A percentile compares a stretch with the other conserved stretches of the same genome.
Evolutionary conservation across 139 green algal genomes (phyloP).

Genomic region (Microglena sp.): DNA sequence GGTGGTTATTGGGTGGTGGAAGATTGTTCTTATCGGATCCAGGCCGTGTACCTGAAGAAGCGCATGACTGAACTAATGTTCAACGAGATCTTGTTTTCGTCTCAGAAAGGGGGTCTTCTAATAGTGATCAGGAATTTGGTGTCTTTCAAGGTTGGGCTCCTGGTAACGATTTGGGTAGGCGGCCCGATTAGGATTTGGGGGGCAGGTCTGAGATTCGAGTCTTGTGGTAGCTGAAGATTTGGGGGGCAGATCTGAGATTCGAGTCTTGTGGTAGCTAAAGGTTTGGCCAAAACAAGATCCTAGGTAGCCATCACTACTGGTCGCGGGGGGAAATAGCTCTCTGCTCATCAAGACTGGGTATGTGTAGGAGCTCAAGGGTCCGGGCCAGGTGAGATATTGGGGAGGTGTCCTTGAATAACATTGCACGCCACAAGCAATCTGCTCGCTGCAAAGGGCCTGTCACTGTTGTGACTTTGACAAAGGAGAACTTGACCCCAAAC

Average conservation of each 20-base stretch:
- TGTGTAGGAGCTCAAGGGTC: conserved; percentile 21
- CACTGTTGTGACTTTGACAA: conserved; percentile 23
- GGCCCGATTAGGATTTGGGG: background rate
- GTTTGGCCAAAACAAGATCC: background rate
- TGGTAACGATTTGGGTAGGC: background rate
- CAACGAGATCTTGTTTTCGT: too few species aligned
- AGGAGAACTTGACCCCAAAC: conserved; percentile 33
- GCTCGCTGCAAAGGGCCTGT: conserved; percentile 16
- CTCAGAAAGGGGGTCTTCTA: conserved; percentile 17
- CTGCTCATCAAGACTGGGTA: background rate
- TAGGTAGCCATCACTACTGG: background rate
- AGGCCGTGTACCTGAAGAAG: conserved; percentile 26
- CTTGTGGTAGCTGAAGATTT: background rate
- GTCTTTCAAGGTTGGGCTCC: background rate
- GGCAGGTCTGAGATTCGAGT: background rate
- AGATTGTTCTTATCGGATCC: background rate
- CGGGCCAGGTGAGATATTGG: conserved; percentile 24
- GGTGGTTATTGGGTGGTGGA: too few species aligned
- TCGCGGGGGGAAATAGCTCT: background rate
- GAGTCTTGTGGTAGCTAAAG: background rate
- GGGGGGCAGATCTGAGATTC: background rate
- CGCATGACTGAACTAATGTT: conserved; percentile 20
- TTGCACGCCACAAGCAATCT: conserved; percentile 2
- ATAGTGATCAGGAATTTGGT: conserved; percentile 10
- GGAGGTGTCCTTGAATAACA: conserved; percentile 18